Evolutionary conservation across 179 eudicot genomes (phyloP).

Genomic region (Amaranthus tricolor): DNA sequence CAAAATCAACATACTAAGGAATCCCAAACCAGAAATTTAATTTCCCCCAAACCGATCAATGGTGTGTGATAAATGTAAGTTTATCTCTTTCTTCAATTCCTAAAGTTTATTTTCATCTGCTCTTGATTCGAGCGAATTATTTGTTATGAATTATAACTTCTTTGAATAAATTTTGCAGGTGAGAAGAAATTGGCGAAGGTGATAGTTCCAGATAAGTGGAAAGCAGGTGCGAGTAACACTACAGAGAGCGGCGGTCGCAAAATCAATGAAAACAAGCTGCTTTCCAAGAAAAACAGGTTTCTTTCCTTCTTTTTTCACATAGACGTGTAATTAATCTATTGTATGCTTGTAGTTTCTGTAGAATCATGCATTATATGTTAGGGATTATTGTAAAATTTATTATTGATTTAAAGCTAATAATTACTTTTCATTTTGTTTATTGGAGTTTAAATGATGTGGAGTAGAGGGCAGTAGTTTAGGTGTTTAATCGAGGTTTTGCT

Average conservation of each 20-base stretch:
- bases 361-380: not conserved
- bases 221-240: conserved; percentile 94
- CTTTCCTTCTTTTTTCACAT: not conserved
- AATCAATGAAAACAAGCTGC: conserved; percentile 93
- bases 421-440: too few species aligned
- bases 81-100: not conserved
- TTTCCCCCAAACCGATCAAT: conserved; percentile 6
- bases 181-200: conserved; percentile 90
- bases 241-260: conserved; percentile 95
- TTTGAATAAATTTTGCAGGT: conserved; percentile 40
- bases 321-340: not conserved
- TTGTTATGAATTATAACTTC: not conserved
- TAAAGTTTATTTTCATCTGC: not conserved
- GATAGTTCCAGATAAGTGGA: conserved; percentile 98
- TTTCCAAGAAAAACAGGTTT: conserved; percentile 85
- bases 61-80: conserved; percentile 40
- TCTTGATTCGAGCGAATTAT: not conserved
- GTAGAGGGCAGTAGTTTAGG: too few species aligned
- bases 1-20: too few species aligned
- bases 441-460: too few species aligned
- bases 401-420: too few species aligned
- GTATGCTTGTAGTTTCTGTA: not conserved
- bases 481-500: too few species aligned
- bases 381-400: too few species aligned
- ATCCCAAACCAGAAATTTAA: not conserved